A percentile compares a stretch with the other conserved stretches of the same genome.
Conservation (phyloP, 2,329 filamentous ascomycete species). For the Botrytis hyacinthi region DNA sequence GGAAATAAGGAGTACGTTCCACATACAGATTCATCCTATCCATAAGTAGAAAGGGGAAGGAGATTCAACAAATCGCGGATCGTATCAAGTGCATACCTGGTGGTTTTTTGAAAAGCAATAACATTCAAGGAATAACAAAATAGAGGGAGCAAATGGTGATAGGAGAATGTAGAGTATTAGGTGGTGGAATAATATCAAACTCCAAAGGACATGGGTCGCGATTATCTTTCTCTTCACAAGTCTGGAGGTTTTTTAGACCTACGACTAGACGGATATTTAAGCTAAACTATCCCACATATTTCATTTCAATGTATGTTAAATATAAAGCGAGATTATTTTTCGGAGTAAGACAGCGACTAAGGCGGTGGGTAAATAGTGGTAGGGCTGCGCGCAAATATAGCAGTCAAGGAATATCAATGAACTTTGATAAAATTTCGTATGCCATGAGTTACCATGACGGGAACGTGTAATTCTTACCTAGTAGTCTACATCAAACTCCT, state of each 20-base stretch:
- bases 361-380: neutral
- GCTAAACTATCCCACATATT: neutral
- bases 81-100: too few relatives aligned
- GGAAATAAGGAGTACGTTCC: neutral
- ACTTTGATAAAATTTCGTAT: neutral
- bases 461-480: neutral
- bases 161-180: too few relatives aligned
- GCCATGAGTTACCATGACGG: neutral
- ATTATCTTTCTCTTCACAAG: neutral
- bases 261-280: too few relatives aligned
- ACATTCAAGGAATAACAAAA: too few relatives aligned
- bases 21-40: too few relatives aligned
- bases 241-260: neutral
- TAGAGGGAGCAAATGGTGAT: neutral
- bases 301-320: neutral
- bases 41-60: neutral
- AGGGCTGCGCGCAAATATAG: neutral
- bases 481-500: accelerated
- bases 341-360: neutral
- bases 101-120: too few relatives aligned
- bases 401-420: neutral
- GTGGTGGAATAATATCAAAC: neutral
- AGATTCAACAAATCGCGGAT: too few relatives aligned
- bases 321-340: neutral
- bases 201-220: neutral